Base-by-base conservation (phyloP, 805 yeast species). In the Candida quercuum region DNA sequence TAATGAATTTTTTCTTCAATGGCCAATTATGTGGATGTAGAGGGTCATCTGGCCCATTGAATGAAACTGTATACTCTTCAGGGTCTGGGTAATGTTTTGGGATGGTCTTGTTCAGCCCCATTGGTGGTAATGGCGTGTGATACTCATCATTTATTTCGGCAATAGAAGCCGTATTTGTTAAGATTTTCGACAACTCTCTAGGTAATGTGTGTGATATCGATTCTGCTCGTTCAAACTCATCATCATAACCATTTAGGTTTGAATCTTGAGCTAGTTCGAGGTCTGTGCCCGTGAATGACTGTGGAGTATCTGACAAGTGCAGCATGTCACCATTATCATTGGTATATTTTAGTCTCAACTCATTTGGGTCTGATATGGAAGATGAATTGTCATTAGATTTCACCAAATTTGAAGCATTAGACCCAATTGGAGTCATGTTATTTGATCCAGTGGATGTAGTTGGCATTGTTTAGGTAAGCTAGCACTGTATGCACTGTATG, bases 21-120 rank as follows among this genome's bases (percentile, higher is more conserved):
- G 81, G 57, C 91, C 89, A 86, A 55, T 88, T 87, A 54, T 78
- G 80, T 0, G 96, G 95, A 56, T 80, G 86, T 8, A 61, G 40
- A 1, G 95, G 95, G 54, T 88, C 96, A 33, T 78, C 67, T 1
- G 81, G 80, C 0, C 95, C 95, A 53, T 83, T 83, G 52, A 70
- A 86, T 3, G 80, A 71, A 7, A 87, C 95, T 10, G 75, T 68
- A 54, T 78, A 87, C 0, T 83, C 82, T 35, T 81, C 66, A 19
- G 64, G 37, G 8, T 86, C 79, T 6, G 91, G 91, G 47, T 64
- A 80, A 3, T 44, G 49, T 16, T 28, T 40, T 17, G 57, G 57
- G 5, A 45, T 6, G 5, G 66, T 70, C 56, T 81, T 71, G 23
- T 69, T 77, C 8, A 74, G 78, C 29, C 93, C 93, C 88, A 84